phyloP scores from a whole-genome alignment of 441 rosid species.

The Melianthus villosus region DNA sequence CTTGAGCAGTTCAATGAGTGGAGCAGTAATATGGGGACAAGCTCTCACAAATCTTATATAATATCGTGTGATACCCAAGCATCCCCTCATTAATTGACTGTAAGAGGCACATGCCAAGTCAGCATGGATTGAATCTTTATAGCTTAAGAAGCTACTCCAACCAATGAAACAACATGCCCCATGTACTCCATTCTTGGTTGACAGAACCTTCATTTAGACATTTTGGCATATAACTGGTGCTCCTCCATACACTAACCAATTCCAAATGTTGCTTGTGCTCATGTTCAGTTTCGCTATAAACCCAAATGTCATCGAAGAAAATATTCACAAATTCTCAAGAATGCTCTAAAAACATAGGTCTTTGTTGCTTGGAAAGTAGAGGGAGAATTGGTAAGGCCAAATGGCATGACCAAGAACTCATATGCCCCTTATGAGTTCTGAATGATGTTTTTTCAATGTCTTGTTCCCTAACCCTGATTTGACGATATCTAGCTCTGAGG shows the following conservation, averaged over 20 bases:
- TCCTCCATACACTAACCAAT: too few species aligned
- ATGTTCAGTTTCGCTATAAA: too few species aligned
- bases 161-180: not conserved
- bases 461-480: not conserved
- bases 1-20: not conserved
- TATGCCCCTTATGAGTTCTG: not conserved
- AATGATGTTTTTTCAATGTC: not conserved
- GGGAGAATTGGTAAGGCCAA: too few species aligned
- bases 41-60: not conserved
- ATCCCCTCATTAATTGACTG: not conserved
- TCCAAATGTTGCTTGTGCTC: too few species aligned
- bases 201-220: not conserved
- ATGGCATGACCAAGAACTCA: not conserved
- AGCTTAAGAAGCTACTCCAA: not conserved
- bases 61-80: not conserved
- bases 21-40: not conserved
- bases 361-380: not conserved
- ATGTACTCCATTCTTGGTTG: not conserved
- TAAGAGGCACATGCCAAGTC: not conserved
- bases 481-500: not conserved
- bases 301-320: not conserved
- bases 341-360: not conserved
- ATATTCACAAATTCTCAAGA: not conserved
- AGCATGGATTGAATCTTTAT: too few species aligned
- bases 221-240: not conserved